Base-by-base conservation (phyloP, 805 yeast species). In the Lachancea sp. region DNA sequence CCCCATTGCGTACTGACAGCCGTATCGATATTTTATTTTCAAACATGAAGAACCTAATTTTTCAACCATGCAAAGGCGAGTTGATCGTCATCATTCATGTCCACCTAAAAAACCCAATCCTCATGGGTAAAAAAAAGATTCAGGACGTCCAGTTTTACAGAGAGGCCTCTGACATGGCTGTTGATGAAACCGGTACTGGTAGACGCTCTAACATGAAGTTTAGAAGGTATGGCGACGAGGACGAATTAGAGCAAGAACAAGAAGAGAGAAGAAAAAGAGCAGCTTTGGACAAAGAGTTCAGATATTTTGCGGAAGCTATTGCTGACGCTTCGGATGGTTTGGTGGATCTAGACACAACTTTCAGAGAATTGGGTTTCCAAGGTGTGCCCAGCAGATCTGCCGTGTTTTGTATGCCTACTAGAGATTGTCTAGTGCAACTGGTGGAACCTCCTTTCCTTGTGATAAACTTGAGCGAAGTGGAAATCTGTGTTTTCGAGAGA, bases 371-470 rank as follows among this genome's bases (percentile, higher is more conserved):
- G 45, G 99, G 98, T 25, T 93, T 93, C 77, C 86, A 81, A 54
- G 99, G 99, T 77, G 99, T 93, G 22, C 98, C 99, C 33, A 85
- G 83, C 66, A 78, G 98, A 60, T 86, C 97, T 7, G 85, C 95
- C 13, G 96, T 93, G 15, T 81, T 83, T 58, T 83, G 96, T 74
- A 85, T 91, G 80, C 99, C 99, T 41, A 90, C 98, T 0, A 82
- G 98, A 60, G 98, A 93, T 64, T 93, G 98, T 73, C 75, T 93
- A 57, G 85, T 93, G 39, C 98, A 91, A 69, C 75, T 93, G 51
- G 78, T 89, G 49, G 99, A 93, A 60, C 91, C 96, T 4, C 99
- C 99, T 41, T 93, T 90, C 62, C 70, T 90, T 63, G 98, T 91
- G 33, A 81, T 93, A 26, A 87, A 95, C 3, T 72, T 93, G 53